Percentiles rank a stretch among this genome's conserved stretches.
Conservation (phyloP, 768 basidiomycete genomes). For the Termitomyces sp. region DNA sequence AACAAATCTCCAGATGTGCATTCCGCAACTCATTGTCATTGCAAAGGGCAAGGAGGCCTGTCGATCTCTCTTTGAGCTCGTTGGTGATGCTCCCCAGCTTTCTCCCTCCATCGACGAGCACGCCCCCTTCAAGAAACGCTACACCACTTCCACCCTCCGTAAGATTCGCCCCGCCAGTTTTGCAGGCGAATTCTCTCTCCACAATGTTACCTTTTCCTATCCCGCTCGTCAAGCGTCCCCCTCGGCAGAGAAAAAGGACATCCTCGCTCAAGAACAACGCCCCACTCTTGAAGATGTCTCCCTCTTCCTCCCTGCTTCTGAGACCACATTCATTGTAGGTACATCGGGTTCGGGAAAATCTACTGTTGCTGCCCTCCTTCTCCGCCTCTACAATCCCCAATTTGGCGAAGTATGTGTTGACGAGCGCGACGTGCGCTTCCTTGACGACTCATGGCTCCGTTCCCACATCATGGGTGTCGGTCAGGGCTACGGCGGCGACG, state of each 20-base stretch:
- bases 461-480: slow-evolving; percentile 71
- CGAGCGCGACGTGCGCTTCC: slow-evolving; percentile 71
- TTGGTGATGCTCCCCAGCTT: slow-evolving; percentile 39
- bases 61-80: slow-evolving; percentile 60
- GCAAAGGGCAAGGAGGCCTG: slow-evolving; percentile 84
- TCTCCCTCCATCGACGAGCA: slow-evolving; percentile 7
- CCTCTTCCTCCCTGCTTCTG: slow-evolving; percentile 67
- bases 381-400: slow-evolving; percentile 70
- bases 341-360: slow-evolving; percentile 92
- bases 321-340: slow-evolving; percentile 90
- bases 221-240: slow-evolving; percentile 50
- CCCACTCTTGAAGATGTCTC: slow-evolving; percentile 65
- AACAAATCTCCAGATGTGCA: slow-evolving; percentile 81
- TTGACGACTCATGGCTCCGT: slow-evolving; percentile 70
- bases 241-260: not conserved
- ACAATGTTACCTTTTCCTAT: slow-evolving; percentile 79
- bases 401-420: slow-evolving; percentile 74
- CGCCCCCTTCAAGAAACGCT: slow-evolving; percentile 25
- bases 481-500: slow-evolving; percentile 58
- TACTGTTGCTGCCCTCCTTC: slow-evolving; percentile 79
- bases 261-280: slow-evolving; percentile 51
- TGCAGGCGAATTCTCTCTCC: slow-evolving; percentile 72
- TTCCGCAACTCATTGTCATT: slow-evolving; percentile 76
- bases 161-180: slow-evolving; percentile 66
- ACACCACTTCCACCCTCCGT: slow-evolving; percentile 40